A percentile compares a stretch with the other conserved stretches of the same genome.
phyloP scores from a whole-genome alignment of 495 filamentous ascomycete species.

The Trichoderma gamsii region DNA sequence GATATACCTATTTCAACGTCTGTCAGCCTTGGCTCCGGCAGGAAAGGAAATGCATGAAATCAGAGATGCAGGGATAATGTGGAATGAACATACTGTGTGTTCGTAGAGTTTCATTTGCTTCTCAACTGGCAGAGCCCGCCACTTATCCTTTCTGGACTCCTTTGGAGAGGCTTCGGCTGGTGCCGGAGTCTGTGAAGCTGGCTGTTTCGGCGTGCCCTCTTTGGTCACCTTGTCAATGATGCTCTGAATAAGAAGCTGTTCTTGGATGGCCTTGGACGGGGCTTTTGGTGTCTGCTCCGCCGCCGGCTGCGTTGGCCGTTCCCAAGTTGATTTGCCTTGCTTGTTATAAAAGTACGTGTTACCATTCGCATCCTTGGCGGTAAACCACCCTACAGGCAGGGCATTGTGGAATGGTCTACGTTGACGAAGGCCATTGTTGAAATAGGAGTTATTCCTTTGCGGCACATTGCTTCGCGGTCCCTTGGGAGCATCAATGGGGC shows the following conservation, averaged over 20 bases:
- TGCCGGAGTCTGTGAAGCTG: constrained; percentile 57
- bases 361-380: constrained; percentile 58
- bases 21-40: constrained; percentile 22
- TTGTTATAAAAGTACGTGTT: constrained; percentile 75
- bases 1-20: constrained; percentile 54
- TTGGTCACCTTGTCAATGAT: constrained; percentile 82
- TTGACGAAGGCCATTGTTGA: constrained; percentile 33
- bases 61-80: background rate
- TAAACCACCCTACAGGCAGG: constrained; percentile 77
- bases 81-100: constrained; percentile 61
- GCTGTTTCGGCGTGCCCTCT: constrained; percentile 40
- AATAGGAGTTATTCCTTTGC: constrained; percentile 53
- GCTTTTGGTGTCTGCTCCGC: constrained; percentile 19
- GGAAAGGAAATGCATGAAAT: background rate
- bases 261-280: constrained; percentile 48
- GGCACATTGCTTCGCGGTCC: constrained; percentile 61
- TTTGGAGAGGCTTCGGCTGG: constrained; percentile 53
- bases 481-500: constrained; percentile 44
- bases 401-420: background rate
- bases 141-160: constrained; percentile 71
- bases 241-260: constrained; percentile 57
- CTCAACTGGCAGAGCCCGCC: constrained; percentile 69
- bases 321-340: constrained; percentile 71
- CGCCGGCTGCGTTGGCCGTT: constrained; percentile 62
- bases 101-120: constrained; percentile 93